Evolutionary conservation across 2,329 filamentous ascomycete species (phyloP).

Genomic region (Neofusicoccum laricinum): DNA sequence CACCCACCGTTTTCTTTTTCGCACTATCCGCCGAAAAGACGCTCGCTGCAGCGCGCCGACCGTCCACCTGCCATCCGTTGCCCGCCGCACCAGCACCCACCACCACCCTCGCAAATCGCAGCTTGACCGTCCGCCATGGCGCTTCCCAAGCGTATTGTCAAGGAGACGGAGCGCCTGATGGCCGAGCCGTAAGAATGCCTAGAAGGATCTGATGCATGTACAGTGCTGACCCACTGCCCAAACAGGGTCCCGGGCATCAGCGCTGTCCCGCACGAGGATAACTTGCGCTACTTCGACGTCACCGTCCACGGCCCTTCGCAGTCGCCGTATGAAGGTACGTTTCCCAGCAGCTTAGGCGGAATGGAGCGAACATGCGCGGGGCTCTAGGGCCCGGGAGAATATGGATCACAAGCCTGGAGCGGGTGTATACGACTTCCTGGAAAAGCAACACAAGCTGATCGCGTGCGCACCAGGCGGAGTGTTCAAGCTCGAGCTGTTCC

Average conservation of each 20-base stretch:
- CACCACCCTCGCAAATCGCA: neutral
- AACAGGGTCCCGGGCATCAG: constrained; percentile 90
- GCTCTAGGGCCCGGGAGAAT: neutral
- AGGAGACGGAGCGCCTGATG: constrained; percentile 97
- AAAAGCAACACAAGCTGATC: neutral
- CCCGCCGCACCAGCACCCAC: neutral
- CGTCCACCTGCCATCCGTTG: neutral
- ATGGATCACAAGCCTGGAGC: too few relatives aligned
- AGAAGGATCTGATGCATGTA: neutral
- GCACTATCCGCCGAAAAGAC: neutral
- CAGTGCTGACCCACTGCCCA: neutral
- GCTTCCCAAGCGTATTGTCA: constrained; percentile 93
- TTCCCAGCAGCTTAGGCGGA: neutral
- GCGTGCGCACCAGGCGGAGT: constrained; percentile 60
- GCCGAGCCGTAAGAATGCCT: constrained; percentile 75
- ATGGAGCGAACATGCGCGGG: neutral
- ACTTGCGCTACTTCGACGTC: constrained; percentile 97
- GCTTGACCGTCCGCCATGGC: constrained; percentile 50
- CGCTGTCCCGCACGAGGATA: constrained; percentile 93
- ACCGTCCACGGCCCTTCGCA: constrained; percentile 89
- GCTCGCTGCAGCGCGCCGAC: neutral
- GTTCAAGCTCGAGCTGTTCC: constrained; percentile 95
- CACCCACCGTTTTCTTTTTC: neutral
- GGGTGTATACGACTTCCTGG: neutral
- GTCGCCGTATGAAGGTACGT: constrained; percentile 88